Conservation (phyloP, 129 eudicot genomes). For the Pseudognaphalium luteoalbum region DNA sequence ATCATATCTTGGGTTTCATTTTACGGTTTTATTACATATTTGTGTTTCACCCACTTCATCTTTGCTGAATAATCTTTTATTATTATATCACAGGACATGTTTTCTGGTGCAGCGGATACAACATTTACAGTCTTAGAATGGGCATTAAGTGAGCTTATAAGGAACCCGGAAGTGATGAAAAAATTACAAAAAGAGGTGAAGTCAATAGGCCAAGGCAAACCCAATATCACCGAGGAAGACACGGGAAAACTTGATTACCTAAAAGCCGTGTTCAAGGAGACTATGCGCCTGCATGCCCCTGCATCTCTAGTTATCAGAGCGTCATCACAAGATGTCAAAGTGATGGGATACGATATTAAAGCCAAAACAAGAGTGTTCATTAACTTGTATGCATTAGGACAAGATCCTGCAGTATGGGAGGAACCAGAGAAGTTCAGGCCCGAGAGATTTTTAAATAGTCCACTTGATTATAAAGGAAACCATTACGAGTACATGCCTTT, state of each 20-base stretch:
- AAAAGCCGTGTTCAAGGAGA: not conserved
- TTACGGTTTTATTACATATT: no score
- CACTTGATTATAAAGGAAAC: not conserved
- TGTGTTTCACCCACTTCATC: no score
- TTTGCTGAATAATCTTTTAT: no score
- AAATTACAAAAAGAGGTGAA: not conserved
- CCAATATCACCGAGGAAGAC: not conserved
- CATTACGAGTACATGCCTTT: not conserved
- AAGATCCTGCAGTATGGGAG: not conserved
- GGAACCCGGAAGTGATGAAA: not conserved
- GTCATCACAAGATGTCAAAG: not conserved
- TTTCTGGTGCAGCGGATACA: not conserved
- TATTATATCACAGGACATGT: not conserved
- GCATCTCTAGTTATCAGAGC: not conserved
- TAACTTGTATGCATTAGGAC: not conserved
- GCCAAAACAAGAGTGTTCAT: constrained; percentile 1
- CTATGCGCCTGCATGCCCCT: not conserved
- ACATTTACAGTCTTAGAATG: not conserved
- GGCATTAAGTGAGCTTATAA: not conserved
- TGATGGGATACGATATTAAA: not conserved
- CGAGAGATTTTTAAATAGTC: not conserved
- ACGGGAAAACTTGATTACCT: not conserved
- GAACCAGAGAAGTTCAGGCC: not conserved
- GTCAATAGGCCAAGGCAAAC: not conserved
- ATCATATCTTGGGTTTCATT: not conserved